Conservation (phyloP, 2,329 filamentous ascomycete species). For the Esteya vermicola region DNA sequence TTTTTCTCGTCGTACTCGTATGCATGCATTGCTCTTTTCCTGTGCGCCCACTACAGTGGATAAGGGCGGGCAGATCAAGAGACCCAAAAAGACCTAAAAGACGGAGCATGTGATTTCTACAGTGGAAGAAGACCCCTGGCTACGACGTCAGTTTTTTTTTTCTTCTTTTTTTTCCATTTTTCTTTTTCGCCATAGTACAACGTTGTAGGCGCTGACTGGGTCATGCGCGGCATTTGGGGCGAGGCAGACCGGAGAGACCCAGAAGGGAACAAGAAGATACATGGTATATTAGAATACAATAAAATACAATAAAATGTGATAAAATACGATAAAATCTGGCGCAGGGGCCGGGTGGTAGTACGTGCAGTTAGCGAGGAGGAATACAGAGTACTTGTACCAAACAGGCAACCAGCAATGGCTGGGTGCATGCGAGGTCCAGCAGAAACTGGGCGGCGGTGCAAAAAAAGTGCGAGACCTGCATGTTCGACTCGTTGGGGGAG, state of each 20-base stretch:
- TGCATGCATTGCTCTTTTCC: too few relatives aligned
- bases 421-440: conserved; percentile 6
- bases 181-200: neutral
- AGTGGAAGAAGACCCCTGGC: too few relatives aligned
- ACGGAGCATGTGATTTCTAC: too few relatives aligned
- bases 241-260: conserved; percentile 6
- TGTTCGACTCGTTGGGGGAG: neutral
- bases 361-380: neutral
- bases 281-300: too few relatives aligned
- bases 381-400: neutral
- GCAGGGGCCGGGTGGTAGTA: neutral
- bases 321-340: too few relatives aligned
- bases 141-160: neutral
- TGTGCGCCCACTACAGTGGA: too few relatives aligned
- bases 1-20: too few relatives aligned
- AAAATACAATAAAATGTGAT: too few relatives aligned
- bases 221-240: conserved; percentile 7
- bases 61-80: too few relatives aligned
- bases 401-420: conserved; percentile 1
- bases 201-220: neutral
- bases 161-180: neutral
- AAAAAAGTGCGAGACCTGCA: conserved; percentile 7
- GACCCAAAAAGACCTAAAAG: too few relatives aligned
- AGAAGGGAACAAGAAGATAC: too few relatives aligned
- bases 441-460: conserved; percentile 8